Percentiles rank a stretch among this genome's conserved stretches.
Conservation (phyloP, 495 filamentous ascomycete genomes). For the Evernia prunastri region DNA sequence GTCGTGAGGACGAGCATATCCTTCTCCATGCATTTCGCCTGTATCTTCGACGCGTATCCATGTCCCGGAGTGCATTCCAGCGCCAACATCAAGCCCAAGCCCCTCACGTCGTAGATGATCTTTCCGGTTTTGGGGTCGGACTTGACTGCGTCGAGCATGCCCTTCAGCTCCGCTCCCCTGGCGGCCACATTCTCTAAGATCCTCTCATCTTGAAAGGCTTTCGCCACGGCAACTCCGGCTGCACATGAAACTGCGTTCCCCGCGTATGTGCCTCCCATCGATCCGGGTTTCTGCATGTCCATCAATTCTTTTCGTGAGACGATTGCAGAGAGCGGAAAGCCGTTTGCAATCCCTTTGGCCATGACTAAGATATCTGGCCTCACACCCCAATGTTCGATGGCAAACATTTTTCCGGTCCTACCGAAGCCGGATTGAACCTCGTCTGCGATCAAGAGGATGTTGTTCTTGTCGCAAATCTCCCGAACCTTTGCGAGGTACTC, state of each 20-base stretch:
- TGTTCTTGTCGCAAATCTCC: conserved; percentile 37
- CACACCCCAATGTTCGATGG: conserved; percentile 21
- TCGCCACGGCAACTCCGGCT: conserved; percentile 22
- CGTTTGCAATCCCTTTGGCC: conserved; percentile 22
- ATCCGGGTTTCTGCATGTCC: conserved; percentile 22
- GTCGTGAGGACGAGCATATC: conserved; percentile 23
- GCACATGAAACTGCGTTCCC: conserved; percentile 23
- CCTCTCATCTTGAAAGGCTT: conserved; percentile 22
- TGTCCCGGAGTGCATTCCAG: conserved; percentile 21
- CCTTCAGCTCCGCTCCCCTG: conserved; percentile 16
- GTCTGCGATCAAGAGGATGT: conserved; percentile 39
- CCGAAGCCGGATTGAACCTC: conserved; percentile 31
- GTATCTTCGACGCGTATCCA: conserved; percentile 24
- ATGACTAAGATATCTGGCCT: conserved; percentile 22
- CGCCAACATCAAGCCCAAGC: conserved; percentile 22
- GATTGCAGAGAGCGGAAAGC: conserved; percentile 21
- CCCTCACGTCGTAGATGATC: conserved; percentile 19
- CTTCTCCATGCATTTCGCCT: conserved; percentile 23
- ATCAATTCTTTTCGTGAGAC: conserved; percentile 22
- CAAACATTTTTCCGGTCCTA: conserved; percentile 23
- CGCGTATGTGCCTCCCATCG: conserved; percentile 24
- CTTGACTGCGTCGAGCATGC: conserved; percentile 8
- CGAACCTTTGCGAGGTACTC: conserved; percentile 37
- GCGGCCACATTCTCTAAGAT: conserved; percentile 21
- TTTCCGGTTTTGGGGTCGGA: not conserved